Evolutionary conservation across 1,139 yeast species (phyloP), one percentile per base, ranked within the genome.

Genomic region (Hansenula anomala): DNA sequence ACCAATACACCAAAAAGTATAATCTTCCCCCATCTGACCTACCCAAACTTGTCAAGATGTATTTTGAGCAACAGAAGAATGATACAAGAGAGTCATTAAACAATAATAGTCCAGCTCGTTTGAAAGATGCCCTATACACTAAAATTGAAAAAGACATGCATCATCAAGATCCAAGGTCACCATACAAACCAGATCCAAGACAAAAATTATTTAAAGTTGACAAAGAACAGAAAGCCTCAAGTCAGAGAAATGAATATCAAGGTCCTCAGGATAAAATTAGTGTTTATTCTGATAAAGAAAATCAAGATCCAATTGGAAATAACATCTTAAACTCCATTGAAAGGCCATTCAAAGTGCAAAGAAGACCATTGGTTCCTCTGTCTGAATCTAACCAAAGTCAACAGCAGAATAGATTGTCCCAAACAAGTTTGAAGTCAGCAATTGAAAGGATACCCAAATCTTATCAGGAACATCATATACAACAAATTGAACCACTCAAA

Each of bases 1-100:
- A 62, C 27, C 67, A 64, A 42, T 64, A 62, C 40, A 45, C 60
- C 28, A 61, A 56, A 39, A 56, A 54, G 42, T 52, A 61, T 41
- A 57, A 59, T 29, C 42, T 63, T 14, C 64, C 68, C 2, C 49
- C 64, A 2, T 46, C 47, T 19, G 69, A 64, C 22, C 48, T 64
- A 30, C 64, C 67, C n/a, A 51, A 43, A 30, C 54, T 64, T 12
- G 59, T 64, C 9, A 60, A 59, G 36, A 33, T 56, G 5, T 64
- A 60, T 43, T 58, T 64, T 38, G 64, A 62, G 36, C 62, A 55
- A 36, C 66, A 61, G 41, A 62, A 56, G 38, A 50, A 45, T 28
- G 63, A 59, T 34, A 54, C 55, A 20, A 56, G 56, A 37, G 56
- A 55, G 31, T 45, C 51, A 0, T 52, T 60, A 15, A 36, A 52